Evolutionary conservation across 768 basidiomycete species (phyloP), one percentile per base, ranked within the genome.

Genomic region (Amanita fuliginea): DNA sequence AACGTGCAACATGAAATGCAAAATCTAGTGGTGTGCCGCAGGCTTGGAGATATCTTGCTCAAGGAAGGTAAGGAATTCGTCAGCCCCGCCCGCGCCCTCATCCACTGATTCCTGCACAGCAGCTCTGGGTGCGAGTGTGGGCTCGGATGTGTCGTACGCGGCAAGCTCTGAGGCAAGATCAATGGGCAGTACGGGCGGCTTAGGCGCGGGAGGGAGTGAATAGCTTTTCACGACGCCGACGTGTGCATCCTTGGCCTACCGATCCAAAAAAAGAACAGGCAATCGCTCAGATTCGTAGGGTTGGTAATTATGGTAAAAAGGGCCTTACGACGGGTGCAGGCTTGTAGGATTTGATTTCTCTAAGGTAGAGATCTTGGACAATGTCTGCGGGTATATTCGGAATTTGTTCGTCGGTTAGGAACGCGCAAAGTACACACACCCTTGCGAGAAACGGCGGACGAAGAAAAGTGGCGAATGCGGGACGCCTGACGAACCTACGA

Each of bases 321-420:
- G 19, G n/a, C 75, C 88, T 64, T 59, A 93, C 92, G 41, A 62
- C 65, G 4, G 79, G 69, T 32, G 80, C 70, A 35, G 88, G 75
- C 73, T 90, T 95, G 80, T 94, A 98, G 4, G 77, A 65, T 69
- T 87, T 94, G 59, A 98, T 75, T 71, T 95, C 86, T 61, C 76
- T 81, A 57, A 98, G 58, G 69, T 97, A 98, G 49, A 96, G 64
- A 55, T 96, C 92, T 77, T 94, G 88, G 47, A 97, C 75, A 62
- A 94, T 73, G 73, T 96, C 94, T 96, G 63, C 68, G 64, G 69
- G 65, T 58, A 56, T 59, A 69, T 62, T 66, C 68, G 70, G 67
- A 61, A 66, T 34, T 8, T 37, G 32, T 26, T 42, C 30, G 16
- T 33, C 10, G 37, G 36, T n/a, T 36, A 6, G 33, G 26, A 24